Base-by-base conservation (phyloP, 2,329 filamentous ascomycete species). In the Allantophomopsis lycopodina region DNA sequence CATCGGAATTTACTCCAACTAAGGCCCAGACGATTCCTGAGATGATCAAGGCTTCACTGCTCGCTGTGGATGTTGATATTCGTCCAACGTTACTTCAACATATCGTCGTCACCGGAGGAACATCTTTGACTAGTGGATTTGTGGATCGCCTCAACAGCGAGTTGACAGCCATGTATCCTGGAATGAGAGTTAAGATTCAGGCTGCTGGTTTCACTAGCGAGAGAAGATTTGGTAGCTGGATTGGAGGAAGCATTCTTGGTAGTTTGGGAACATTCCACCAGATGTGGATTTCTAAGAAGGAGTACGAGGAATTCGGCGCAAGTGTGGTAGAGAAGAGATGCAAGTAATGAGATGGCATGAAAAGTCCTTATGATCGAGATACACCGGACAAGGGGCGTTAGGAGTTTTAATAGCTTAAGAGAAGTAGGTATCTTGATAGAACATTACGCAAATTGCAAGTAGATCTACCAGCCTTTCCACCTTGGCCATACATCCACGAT, bases 201-300 rank as follows among this genome's bases (percentile, higher is more conserved):
- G 86, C 91, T 0, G 81, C 87, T 1, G 85, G 86, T 14, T 76
- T 89, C 51, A 83, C 83, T 1, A 83, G 81, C 31, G 93, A 98
- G 69, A 69, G 93, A 40, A 82, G 87, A 48, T 96, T 94, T 60
- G 88, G 85, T 16, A 79, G 84, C 37, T 98, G 91, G 89, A 87
- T 98, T 49, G 91, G 93, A 36, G 91, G 91, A 35, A 95, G 87
- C 61, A 95, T 98, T 51, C 66, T 98, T 49, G 88, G 85, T 6
- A 95, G 88, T 60, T 61, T 98, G 63, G 93, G 93, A 8, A 94
- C 88, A 12, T 98, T 98, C 64, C 91, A 98, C 65, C 91, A 98
- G 67, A 89, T 98, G 83, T 98, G 91, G 91, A 93, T 98, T 51
- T 89, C 82, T 17, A 85, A 79, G 61, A 94, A 94, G 68, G 91